A percentile compares a stretch with the other conserved stretches of the same genome.
phyloP scores from a whole-genome alignment of 83 land plant genomes.

The Diphasiastrum complanatum region DNA sequence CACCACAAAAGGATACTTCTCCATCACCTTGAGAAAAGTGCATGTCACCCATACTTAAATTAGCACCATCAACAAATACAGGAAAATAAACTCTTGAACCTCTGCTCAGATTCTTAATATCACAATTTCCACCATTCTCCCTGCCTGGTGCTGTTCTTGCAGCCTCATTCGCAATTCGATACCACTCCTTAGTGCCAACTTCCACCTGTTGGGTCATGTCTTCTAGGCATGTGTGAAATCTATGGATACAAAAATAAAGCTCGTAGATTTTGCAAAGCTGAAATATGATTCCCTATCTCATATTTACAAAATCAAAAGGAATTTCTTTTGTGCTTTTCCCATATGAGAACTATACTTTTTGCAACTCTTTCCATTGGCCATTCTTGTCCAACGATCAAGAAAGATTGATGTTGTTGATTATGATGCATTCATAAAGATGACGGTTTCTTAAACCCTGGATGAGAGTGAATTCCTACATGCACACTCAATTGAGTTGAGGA shows the following conservation, averaged over 20 bases:
- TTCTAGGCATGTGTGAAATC: neutral
- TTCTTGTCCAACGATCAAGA: no score
- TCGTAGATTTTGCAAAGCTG: no score
- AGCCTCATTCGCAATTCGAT: conserved; percentile 65
- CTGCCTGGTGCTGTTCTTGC: conserved; percentile 88
- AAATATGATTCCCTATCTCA: no score
- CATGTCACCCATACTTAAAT: conserved; percentile 88
- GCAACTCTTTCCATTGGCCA: no score
- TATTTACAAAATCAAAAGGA: no score
- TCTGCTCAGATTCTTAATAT: conserved; percentile 92
- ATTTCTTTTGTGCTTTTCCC: no score
- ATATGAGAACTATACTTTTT: no score
- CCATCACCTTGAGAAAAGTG: conserved; percentile 98
- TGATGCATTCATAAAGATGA: no score
- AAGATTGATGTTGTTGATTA: no score
- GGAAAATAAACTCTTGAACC: conserved; percentile 87
- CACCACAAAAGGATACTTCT: conserved; percentile 91
- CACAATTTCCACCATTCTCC: conserved; percentile 96
- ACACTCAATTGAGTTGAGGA: no score
- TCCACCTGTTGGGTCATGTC: conserved; percentile 22
- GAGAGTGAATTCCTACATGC: no score
- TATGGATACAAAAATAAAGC: conserved; percentile 1
- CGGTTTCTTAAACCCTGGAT: no score
- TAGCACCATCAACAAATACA: conserved; percentile 86
- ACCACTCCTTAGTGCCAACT: conserved; percentile 53